phyloP scores from a whole-genome alignment of 345 rosid species.

The Citrus australasica region DNA sequence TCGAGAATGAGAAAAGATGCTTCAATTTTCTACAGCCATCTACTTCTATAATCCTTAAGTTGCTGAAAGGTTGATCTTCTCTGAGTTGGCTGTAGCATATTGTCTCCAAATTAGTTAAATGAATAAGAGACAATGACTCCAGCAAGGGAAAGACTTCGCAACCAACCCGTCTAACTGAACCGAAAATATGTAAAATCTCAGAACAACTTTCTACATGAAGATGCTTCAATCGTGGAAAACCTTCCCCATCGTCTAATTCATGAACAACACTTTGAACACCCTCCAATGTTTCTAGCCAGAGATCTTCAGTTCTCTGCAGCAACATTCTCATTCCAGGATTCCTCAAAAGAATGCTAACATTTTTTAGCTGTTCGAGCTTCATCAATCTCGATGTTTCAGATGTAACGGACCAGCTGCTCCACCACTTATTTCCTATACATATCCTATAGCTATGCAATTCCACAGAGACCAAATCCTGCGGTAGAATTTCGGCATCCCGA shows the following conservation, averaged over 20 bases:
- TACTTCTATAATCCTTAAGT: conserved; percentile 2
- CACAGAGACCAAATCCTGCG: neutral
- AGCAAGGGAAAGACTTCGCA: neutral
- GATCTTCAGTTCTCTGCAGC: conserved; percentile 15
- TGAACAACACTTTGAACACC: neutral
- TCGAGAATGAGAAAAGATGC: too few relatives aligned
- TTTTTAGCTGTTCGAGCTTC: conserved; percentile 4
- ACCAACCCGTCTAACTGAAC: neutral
- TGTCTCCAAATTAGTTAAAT: neutral
- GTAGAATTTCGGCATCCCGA: neutral
- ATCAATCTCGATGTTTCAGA: neutral
- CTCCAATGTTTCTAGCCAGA: neutral
- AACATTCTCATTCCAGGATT: neutral
- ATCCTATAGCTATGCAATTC: neutral
- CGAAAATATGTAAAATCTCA: too few relatives aligned
- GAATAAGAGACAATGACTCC: neutral
- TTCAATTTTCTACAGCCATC: neutral
- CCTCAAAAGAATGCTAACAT: neutral
- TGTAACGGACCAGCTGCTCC: fast-evolving
- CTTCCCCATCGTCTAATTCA: neutral
- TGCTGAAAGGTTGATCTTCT: conserved; percentile 1
- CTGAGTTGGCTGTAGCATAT: too few relatives aligned
- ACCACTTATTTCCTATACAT: neutral
- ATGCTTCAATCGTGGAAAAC: conserved; percentile 1
- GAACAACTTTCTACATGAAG: fast-evolving